These are phyloP conservation scores for Thelonectria rubi DNA, from an alignment of 2,329 filamentous ascomycete species.

Conservation along the genomic window DNA sequence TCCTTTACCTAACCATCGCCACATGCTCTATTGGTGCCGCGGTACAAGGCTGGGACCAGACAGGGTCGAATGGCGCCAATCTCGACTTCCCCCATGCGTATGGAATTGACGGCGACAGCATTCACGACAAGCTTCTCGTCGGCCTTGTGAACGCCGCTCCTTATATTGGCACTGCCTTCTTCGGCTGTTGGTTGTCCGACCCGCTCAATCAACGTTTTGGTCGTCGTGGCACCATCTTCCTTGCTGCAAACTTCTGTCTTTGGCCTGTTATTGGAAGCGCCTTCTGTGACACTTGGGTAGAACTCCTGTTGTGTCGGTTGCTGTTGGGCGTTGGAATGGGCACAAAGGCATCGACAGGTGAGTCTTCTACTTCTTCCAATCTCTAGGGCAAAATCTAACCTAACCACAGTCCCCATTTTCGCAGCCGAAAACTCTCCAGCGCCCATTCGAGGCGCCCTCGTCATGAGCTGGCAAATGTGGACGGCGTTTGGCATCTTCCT, in stretches of 20 bases:
- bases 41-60: conserved; percentile 77
- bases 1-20: conserved; percentile 72
- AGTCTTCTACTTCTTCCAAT: conserved; percentile 26
- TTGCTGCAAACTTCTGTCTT: conserved; percentile 77
- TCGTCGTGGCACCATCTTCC: conserved; percentile 68
- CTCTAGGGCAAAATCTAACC: conserved; percentile 21
- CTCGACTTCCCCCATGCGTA: conserved; percentile 67
- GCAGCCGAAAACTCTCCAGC: conserved; percentile 78
- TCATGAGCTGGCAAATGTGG: conserved; percentile 85
- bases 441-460: conserved; percentile 75
- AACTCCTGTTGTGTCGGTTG: conserved; percentile 76
- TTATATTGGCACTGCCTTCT: conserved; percentile 57
- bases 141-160: conserved; percentile 73
- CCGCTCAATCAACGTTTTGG: conserved; percentile 61
- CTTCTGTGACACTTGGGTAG: conserved; percentile 75
- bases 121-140: conserved; percentile 59
- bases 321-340: conserved; percentile 82
- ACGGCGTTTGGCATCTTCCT: conserved; percentile 69
- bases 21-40: conserved; percentile 75
- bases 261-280: conserved; percentile 75
- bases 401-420: conserved; percentile 72
- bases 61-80: conserved; percentile 70
- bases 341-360: conserved; percentile 71
- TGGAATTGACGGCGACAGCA: conserved; percentile 49
- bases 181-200: conserved; percentile 74